Conservation (phyloP, 1,284 basidiomycete genomes). For the Lignosus rhinocerotis region DNA sequence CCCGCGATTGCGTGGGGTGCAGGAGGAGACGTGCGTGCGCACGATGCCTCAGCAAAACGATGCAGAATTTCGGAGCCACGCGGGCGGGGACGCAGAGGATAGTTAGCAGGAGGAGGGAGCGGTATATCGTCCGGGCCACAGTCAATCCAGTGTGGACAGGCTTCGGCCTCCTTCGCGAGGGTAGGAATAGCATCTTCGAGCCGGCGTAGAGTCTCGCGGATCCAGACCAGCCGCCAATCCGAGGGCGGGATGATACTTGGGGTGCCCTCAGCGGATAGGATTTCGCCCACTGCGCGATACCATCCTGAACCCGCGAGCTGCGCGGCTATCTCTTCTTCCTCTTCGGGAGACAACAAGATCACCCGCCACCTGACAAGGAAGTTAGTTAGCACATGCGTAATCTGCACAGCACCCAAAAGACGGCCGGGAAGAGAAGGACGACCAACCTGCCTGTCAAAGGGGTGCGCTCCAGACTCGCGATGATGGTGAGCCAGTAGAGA, state of each 20-base stretch:
- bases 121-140: slow-evolving; percentile 50
- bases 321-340: slow-evolving; percentile 81
- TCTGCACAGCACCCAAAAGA: not conserved
- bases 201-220: slow-evolving; percentile 69
- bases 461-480: slow-evolving; percentile 79
- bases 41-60: slow-evolving; percentile 50
- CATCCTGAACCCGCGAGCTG: slow-evolving; percentile 82
- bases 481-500: slow-evolving; percentile 73
- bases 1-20: slow-evolving; percentile 66
- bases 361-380: slow-evolving; percentile 65
- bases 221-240: slow-evolving; percentile 89
- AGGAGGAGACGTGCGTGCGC: slow-evolving; percentile 38
- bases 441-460: slow-evolving; percentile 81
- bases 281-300: slow-evolving; percentile 80
- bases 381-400: not conserved
- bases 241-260: slow-evolving; percentile 60
- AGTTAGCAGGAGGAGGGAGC: slow-evolving; percentile 72
- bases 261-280: slow-evolving; percentile 70
- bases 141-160: slow-evolving; percentile 58
- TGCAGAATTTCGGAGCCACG: slow-evolving; percentile 66
- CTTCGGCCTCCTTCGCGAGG: slow-evolving; percentile 56
- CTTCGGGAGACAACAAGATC: slow-evolving; percentile 86
- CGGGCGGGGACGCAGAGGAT: slow-evolving; percentile 71
- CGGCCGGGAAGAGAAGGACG: slow-evolving; percentile 23
- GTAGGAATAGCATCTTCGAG: slow-evolving; percentile 72